Evolutionary conservation across 2,329 filamentous ascomycete species (phyloP), one percentile per base, ranked within the genome.

Genomic region (Beauveria brongniartii): DNA sequence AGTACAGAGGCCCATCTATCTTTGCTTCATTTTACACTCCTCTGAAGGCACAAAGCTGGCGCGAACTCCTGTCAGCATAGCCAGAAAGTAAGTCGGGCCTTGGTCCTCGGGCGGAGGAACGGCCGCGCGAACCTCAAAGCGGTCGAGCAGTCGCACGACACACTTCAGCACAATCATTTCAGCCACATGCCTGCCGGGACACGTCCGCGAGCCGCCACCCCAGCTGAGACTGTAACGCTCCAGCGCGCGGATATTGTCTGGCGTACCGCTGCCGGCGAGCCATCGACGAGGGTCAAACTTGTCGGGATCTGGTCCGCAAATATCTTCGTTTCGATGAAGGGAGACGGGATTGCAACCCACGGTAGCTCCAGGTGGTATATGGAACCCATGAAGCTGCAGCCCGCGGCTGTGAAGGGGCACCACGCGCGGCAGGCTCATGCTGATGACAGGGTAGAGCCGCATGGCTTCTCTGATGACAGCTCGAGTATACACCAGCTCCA

Each of bases 391-490:
- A 0, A 81, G 62, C 0, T 53, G 55, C 41, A 80, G 61, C 0
- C 75, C 77, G 0, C 62, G 61, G 0, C 50, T 20, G 30, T 50
- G 43, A 48, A 30, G 30, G 0, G 80, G 78, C 0, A 80, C 78
- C 20, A 65, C 74, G 16, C 81, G 77, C 5, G 80, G 73, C 16
- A 82, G 71, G 0, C 79, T 75, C 78, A 83, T 82, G 63, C 75
- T 76, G 30, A 82, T 74, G 3, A 82, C 81, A 0, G 81, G 81
- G 43, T 78, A 69, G 0, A 83, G 69, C 0, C 81, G 74, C 63
- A 82, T 80, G 0, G 79, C 74, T 65, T 83, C 81, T 50, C 77
- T 80, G 64, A 82, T 77, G 44, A 76, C 73, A 1, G 80, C 80
- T 24, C 76, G 73, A 0, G 74, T 77, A 57, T 75, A 74, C 1